Conservation (phyloP, 164 flowering plant species). For the Tetrastigma voinierianum region DNA sequence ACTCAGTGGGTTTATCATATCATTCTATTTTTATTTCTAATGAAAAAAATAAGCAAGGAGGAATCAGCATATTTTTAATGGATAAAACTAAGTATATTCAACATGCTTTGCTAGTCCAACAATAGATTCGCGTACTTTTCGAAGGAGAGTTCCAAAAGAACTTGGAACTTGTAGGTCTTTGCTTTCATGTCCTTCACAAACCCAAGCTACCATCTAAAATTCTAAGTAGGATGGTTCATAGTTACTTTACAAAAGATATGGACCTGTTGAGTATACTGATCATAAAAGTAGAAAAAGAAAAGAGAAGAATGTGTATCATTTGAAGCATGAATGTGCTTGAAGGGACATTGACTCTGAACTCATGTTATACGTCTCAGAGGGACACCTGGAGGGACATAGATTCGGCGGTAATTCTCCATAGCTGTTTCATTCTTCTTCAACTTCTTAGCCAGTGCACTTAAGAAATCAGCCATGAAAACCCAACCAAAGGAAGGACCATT, state of each 20-base stretch:
- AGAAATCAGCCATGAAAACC: conserved; percentile 70
- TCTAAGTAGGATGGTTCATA: not conserved
- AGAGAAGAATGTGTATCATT: not conserved
- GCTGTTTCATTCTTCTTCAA: conserved; percentile 59
- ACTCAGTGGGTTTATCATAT: too few species aligned
- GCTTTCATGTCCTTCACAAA: not conserved
- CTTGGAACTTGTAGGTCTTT: not conserved
- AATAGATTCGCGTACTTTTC: too few species aligned
- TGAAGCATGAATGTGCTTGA: conserved; percentile 69
- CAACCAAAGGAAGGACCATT: conserved; percentile 70
- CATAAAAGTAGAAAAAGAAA: not conserved
- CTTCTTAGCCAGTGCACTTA: conserved; percentile 52
- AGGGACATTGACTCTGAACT: conserved; percentile 67
- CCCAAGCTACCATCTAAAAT: not conserved
- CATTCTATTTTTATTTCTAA: too few species aligned
- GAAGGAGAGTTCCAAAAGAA: not conserved
- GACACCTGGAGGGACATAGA: conserved; percentile 59
- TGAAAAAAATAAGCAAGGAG: too few species aligned
- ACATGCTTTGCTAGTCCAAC: too few species aligned
- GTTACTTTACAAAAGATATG: not conserved
- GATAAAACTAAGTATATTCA: too few species aligned
- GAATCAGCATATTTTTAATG: too few species aligned
- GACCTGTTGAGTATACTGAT: not conserved
- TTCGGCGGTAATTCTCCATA: conserved; percentile 56
- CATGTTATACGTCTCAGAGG: conserved; percentile 38